Evolutionary conservation across 2,329 filamentous ascomycete species (phyloP), one percentile per base, ranked within the genome.

Genomic region (Sporothrix dimorphospora): DNA sequence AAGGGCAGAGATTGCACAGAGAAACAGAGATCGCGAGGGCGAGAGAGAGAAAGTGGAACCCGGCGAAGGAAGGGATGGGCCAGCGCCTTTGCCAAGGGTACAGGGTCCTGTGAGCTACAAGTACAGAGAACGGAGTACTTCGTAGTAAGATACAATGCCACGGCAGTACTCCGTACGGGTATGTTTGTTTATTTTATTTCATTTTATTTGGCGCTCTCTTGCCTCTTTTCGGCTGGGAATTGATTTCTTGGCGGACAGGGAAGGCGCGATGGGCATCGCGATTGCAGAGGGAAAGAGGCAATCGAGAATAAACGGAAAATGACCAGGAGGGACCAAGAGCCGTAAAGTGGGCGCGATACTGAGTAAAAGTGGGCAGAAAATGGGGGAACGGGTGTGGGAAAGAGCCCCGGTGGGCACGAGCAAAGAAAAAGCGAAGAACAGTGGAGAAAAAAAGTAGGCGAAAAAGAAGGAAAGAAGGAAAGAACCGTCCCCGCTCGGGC

Each of bases 61-160:
- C 12, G 40, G 21, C 21, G 34, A 27, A 65, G n/a, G 40, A 19
- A 9, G 34, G 57, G 21, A 42, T 49, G 63, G 63, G 61, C 21
- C 40, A 47, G 21, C 42, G 12, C 42, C 30, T 42, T 9, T 65
- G 61, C 61, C 61, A 66, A 66, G 61, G 21, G 40, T n/a, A 47
- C 61, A 66, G 61, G 61, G 61, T 47, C 61, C 61, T 66, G 57
- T 63, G 57, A 42, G 4, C 55, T 27, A 59, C 57, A 63, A 1
- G n/a, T n/a, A n/a, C n/a, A n/a, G n/a, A n/a, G n/a, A n/a, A n/a
- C n/a, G n/a, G n/a, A n/a, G n/a, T n/a, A n/a, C n/a, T n/a, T n/a
- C n/a, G n/a, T n/a, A 49, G 61, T 11, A 21, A 7, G 24, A 34
- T 24, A 34, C 30, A 14, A 24, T 27, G 59, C 59, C 12, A 63